phyloP scores from a whole-genome alignment of 2,329 filamentous ascomycete genomes.

The Cyphellophora attinorum region DNA sequence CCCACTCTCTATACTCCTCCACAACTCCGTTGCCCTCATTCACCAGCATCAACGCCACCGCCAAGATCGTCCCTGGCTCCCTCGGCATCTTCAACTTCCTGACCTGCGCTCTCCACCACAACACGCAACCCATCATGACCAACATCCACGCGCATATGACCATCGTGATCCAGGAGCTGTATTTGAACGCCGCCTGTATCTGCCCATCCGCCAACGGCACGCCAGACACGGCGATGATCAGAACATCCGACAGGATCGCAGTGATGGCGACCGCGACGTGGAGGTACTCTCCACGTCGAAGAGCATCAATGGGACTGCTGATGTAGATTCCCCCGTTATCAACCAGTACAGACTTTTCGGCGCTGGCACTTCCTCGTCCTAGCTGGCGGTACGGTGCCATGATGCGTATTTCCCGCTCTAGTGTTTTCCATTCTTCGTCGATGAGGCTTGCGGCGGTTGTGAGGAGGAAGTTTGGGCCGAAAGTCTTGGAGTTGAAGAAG shows the following conservation, averaged over 20 bases:
- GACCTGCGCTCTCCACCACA: conserved; percentile 7
- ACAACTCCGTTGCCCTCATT: conserved; percentile 5
- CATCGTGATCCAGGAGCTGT: conserved; percentile 8
- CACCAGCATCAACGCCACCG: conserved; percentile 11
- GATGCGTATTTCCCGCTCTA: conserved; percentile 11
- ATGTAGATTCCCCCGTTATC: conserved; percentile 6
- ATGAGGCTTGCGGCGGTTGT: conserved; percentile 6
- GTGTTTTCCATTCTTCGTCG: conserved; percentile 5
- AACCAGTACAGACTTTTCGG: conserved; percentile 4
- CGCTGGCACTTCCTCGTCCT: conserved; percentile 1
- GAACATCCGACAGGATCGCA: conserved; percentile 9
- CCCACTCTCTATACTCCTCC: not conserved
- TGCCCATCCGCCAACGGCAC: conserved; percentile 10
- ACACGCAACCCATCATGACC: conserved; percentile 5
- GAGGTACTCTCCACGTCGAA: conserved; percentile 9
- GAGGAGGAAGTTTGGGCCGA: conserved; percentile 5
- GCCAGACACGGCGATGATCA: conserved; percentile 12
- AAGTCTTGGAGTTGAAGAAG: conserved; percentile 9
- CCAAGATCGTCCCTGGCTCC: conserved; percentile 6
- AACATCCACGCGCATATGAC: conserved; percentile 8
- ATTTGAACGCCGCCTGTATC: conserved; percentile 5
- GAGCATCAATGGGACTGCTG: conserved; percentile 4
- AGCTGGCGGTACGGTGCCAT: conserved; percentile 11
- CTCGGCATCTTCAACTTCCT: conserved; percentile 8
- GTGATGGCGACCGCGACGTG: conserved; percentile 10